Base-by-base conservation (phyloP, 2,329 filamentous ascomycete species). In the Colletotrichum musicola region DNA sequence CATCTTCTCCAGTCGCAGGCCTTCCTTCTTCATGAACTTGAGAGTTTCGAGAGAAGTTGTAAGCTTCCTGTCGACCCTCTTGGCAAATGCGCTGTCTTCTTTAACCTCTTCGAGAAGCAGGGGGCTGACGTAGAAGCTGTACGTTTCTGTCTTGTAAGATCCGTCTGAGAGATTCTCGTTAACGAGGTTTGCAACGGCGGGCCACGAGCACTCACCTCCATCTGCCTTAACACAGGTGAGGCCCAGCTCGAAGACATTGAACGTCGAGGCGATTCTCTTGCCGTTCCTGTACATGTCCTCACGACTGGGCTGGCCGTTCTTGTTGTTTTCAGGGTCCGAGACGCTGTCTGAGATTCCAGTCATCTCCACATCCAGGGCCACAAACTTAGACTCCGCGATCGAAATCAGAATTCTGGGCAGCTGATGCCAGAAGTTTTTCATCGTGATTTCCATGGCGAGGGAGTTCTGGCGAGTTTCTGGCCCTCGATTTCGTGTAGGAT, bases 351-450 rank as follows among this genome's bases (percentile, higher is more conserved):
- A 62, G 53, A n/a, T 64, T 2, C 62, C 46, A 9, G 64, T 64
- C 79, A 82, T 81, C 72, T 82, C 80, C 44, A 81, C 55, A 56
- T 82, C 80, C 4, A 83, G 71, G 6, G 77, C 71, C 0, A 80
- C 73, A 62, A 76, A 80, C 0, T 75, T 69, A 0, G 78, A 75
- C 10, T 71, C 64, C 6, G 75, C 67, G 6, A 81, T 77, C 2
- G 73, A 70, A 0, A 74, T 38, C 1, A 82, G 62, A 4, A 82
- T 72, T 2, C 6, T 16, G 0, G 78, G 76, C 7, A 83, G 71
- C 9, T 68, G 44, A 14, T 47, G 38, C 64, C 64, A 71, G 49
- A 74, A 75, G 42, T 72, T 74, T 1, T 65, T n/a, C 20, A 53
- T 54, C 13, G 50, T 69, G 40, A 75, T 51, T 18, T 75, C 68